Percentiles rank a stretch among this genome's conserved stretches.
These are phyloP conservation scores for Trichoderma koningiopsis DNA, from an alignment of 2,329 filamentous ascomycete species.

Conservation along the genomic window DNA sequence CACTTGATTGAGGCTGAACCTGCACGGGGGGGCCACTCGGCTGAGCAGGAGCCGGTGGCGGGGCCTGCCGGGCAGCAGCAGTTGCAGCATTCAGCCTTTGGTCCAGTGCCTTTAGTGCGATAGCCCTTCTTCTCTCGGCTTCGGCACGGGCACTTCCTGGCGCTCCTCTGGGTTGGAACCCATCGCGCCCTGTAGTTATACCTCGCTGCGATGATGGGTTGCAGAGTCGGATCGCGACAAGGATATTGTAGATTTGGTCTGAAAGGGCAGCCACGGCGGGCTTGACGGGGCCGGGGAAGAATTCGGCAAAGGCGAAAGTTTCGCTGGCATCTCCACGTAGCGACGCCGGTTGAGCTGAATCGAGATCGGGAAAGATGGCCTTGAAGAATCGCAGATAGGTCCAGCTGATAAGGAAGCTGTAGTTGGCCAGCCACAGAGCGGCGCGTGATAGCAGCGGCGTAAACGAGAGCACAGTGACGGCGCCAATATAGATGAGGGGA, in stretches of 20 bases:
- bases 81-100: constrained; percentile 88
- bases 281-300: constrained; percentile 86
- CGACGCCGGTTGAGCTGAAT: constrained; percentile 59
- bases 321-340: constrained; percentile 92
- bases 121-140: constrained; percentile 82
- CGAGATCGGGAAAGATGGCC: constrained; percentile 68
- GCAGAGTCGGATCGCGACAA: constrained; percentile 77
- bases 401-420: constrained; percentile 87
- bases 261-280: constrained; percentile 74
- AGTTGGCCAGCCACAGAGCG: constrained; percentile 75
- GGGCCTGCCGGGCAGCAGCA: constrained; percentile 40
- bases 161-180: constrained; percentile 54
- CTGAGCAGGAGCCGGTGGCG: constrained; percentile 35
- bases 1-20: constrained; percentile 57
- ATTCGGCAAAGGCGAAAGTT: constrained; percentile 92
- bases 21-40: constrained; percentile 59
- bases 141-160: constrained; percentile 79
- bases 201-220: constrained; percentile 84
- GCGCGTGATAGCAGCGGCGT: constrained; percentile 66
- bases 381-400: constrained; percentile 97
- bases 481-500: constrained; percentile 71
- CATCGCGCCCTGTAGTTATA: constrained; percentile 69
- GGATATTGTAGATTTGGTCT: constrained; percentile 70
- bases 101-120: constrained; percentile 89
- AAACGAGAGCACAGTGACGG: constrained; percentile 66